These are phyloP conservation scores for Phytophthora boehmeriae DNA, from an alignment of 352 stramenopile genomes.

Conservation along the genomic window DNA sequence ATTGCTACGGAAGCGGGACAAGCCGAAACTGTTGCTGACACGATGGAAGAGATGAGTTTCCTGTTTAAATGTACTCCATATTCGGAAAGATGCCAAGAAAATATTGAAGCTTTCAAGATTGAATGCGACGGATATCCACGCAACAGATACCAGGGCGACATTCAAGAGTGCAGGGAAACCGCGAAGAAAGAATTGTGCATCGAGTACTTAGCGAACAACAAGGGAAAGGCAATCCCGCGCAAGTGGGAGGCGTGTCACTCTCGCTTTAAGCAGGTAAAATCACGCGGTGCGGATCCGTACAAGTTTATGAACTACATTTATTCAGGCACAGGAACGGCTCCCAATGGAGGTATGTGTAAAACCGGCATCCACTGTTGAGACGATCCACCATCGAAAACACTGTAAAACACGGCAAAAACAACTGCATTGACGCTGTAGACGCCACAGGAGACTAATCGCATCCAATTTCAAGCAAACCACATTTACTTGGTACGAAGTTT, in stretches of 20 bases:
- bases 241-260: slow-evolving; percentile 25
- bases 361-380: no score
- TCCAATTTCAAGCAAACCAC: no score
- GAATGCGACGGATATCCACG: neutral
- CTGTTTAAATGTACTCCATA: slow-evolving; percentile 13
- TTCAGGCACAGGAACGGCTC: neutral
- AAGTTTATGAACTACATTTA: slow-evolving; percentile 11
- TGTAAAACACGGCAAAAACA: no score
- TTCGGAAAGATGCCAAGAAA: neutral
- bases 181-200: slow-evolving; percentile 23
- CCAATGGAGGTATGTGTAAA: neutral
- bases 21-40: slow-evolving; percentile 14
- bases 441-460: no score
- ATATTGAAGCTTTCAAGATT: neutral
- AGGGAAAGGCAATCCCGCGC: slow-evolving; percentile 15
- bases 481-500: no score
- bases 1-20: slow-evolving; percentile 2
- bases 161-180: slow-evolving; percentile 7
- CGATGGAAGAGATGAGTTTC: slow-evolving; percentile 21
- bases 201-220: slow-evolving; percentile 18
- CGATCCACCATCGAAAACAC: no score
- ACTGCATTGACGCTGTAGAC: no score
- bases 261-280: slow-evolving; percentile 14
- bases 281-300: neutral
- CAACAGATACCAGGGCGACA: neutral